Evolutionary conservation across 129 eudicot genomes (phyloP).

Genomic region (Centaurea solstitialis): DNA sequence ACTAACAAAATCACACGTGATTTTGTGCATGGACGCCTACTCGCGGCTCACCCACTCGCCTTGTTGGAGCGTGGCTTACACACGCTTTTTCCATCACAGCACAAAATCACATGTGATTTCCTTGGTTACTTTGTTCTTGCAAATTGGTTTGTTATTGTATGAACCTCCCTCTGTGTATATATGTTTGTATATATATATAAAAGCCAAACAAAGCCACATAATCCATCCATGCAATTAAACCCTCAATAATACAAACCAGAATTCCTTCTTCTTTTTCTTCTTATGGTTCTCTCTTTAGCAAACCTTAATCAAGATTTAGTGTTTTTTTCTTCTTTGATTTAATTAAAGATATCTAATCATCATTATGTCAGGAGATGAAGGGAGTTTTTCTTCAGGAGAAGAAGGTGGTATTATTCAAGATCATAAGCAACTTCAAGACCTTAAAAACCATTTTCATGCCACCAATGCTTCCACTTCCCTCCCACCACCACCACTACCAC

Average conservation of each 20-base stretch:
- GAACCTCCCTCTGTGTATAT: too few relatives aligned
- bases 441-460: constrained; percentile 16
- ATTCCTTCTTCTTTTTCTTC: constrained; percentile 32
- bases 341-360: background rate
- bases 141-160: too few relatives aligned
- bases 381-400: constrained; percentile 64
- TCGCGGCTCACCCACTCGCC: too few relatives aligned
- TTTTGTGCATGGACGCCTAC: too few relatives aligned
- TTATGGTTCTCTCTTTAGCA: constrained; percentile 17
- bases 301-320: too few relatives aligned
- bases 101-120: too few relatives aligned
- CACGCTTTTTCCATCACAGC: too few relatives aligned
- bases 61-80: too few relatives aligned
- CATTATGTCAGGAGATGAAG: constrained; percentile 68
- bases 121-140: too few relatives aligned
- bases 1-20: too few relatives aligned
- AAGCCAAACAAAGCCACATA: constrained; percentile 43
- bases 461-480: background rate
- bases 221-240: constrained; percentile 35
- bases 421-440: constrained; percentile 27
- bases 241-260: constrained; percentile 29
- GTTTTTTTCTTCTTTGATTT: constrained; percentile 5
- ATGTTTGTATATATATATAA: constrained; percentile 16
- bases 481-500: constrained; percentile 43
- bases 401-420: background rate